These are phyloP conservation scores for Bipolaris victoriae DNA, from an alignment of 2,329 filamentous ascomycete genomes.

Conservation along the genomic window DNA sequence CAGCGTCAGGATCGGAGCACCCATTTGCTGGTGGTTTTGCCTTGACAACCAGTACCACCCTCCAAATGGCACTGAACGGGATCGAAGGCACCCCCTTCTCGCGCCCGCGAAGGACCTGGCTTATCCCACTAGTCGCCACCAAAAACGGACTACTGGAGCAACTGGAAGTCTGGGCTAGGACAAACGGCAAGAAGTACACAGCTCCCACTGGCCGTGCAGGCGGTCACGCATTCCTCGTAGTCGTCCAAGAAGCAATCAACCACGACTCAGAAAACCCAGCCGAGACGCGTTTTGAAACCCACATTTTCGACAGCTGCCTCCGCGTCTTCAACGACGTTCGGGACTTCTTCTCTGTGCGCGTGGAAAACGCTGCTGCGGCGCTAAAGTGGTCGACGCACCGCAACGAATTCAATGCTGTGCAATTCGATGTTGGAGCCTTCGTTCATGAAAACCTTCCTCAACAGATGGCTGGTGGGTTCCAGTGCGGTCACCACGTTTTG, in stretches of 20 bases:
- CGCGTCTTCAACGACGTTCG: background rate
- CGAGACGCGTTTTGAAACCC: background rate
- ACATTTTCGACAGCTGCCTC: background rate
- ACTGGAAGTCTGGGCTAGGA: background rate
- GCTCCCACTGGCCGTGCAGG: background rate
- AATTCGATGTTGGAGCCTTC: background rate
- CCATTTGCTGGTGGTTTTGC: slow-evolving; percentile 2
- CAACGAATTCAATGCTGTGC: background rate
- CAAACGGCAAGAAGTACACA: background rate
- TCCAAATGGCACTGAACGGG: background rate
- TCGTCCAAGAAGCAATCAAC: background rate
- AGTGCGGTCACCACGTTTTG: slow-evolving; percentile 25
- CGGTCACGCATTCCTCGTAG: background rate
- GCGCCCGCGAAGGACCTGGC: slow-evolving; percentile 7
- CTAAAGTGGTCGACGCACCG: background rate
- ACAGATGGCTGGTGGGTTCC: background rate
- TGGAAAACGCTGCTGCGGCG: background rate
- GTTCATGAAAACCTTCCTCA: background rate
- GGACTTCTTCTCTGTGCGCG: background rate
- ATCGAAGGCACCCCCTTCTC: background rate
- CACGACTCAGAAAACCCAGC: background rate
- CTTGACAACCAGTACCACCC: background rate
- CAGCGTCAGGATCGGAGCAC: background rate
- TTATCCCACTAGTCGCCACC: background rate
- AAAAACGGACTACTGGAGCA: background rate